A percentile compares a stretch with the other conserved stretches of the same genome.
phyloP scores from a whole-genome alignment of 2,329 filamentous ascomycete species.

The Achaetomium macrosporum region DNA sequence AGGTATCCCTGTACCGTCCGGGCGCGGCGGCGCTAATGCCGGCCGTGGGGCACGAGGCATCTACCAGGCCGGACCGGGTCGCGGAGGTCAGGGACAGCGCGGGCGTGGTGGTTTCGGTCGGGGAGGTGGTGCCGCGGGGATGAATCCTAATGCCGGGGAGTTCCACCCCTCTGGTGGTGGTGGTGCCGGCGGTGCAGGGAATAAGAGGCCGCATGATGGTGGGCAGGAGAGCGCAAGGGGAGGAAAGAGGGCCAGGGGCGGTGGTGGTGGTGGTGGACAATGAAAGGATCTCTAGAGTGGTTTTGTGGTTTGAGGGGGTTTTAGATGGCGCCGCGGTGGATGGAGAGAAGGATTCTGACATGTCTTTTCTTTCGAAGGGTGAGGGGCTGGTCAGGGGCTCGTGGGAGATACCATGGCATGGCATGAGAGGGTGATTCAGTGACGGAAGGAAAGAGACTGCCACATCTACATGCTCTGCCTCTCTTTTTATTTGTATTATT shows the following conservation, averaged over 20 bases:
- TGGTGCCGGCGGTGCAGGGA: slow-evolving; percentile 13
- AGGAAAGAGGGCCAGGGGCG: slow-evolving; percentile 23
- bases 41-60: slow-evolving; percentile 17
- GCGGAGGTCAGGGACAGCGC: slow-evolving; percentile 22
- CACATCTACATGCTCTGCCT: neutral
- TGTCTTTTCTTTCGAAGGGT: neutral
- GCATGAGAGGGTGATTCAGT: neutral
- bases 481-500: neutral
- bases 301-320: neutral
- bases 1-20: slow-evolving; percentile 19
- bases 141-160: slow-evolving; percentile 23
- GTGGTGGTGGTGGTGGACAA: neutral
- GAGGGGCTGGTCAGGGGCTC: no score
- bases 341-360: neutral
- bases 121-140: slow-evolving; percentile 13
- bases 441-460: neutral
- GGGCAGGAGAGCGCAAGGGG: slow-evolving; percentile 12
- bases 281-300: neutral
- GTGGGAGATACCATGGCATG: slow-evolving; percentile 1
- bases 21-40: slow-evolving; percentile 14
- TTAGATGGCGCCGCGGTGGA: neutral
- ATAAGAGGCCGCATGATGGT: slow-evolving; percentile 21
- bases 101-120: slow-evolving; percentile 20
- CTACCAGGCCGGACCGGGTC: slow-evolving; percentile 18
- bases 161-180: slow-evolving; percentile 17